Percentiles rank a stretch among this genome's conserved stretches.
These are phyloP conservation scores for Ceriops zippeliana DNA, from an alignment of 345 rosid species.

Conservation along the genomic window DNA sequence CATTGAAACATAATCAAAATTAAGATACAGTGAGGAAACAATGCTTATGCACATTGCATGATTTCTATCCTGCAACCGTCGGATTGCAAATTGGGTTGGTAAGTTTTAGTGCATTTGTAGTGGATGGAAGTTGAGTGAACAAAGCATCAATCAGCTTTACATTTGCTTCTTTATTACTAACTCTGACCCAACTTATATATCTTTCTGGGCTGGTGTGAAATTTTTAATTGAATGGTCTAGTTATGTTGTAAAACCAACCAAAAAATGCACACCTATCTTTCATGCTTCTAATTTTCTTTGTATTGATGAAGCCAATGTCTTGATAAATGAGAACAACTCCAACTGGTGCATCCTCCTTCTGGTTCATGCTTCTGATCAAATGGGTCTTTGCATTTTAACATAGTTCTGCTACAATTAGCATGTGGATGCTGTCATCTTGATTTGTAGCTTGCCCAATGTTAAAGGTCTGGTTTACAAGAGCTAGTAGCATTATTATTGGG, in stretches of 20 bases:
- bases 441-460: neutral
- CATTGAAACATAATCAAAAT: too few relatives aligned
- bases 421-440: constrained; percentile 7
- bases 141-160: neutral
- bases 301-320: neutral
- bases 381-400: neutral
- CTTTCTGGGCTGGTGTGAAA: neutral
- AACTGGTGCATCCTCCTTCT: too few relatives aligned
- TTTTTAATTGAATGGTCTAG: neutral
- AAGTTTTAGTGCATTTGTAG: too few relatives aligned
- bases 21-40: neutral
- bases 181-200: neutral
- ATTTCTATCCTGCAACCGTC: neutral
- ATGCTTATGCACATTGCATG: too few relatives aligned
- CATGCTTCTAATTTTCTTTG: neutral
- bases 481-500: neutral
- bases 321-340: neutral
- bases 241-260: too few relatives aligned
- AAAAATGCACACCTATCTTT: neutral
- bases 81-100: neutral
- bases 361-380: too few relatives aligned
- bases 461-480: neutral
- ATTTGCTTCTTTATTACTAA: neutral
- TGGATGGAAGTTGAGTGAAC: neutral
- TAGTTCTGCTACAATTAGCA: neutral